Evolutionary conservation across 2,329 filamentous ascomycete genomes (phyloP).

Genomic region (Verruconis gallopava): DNA sequence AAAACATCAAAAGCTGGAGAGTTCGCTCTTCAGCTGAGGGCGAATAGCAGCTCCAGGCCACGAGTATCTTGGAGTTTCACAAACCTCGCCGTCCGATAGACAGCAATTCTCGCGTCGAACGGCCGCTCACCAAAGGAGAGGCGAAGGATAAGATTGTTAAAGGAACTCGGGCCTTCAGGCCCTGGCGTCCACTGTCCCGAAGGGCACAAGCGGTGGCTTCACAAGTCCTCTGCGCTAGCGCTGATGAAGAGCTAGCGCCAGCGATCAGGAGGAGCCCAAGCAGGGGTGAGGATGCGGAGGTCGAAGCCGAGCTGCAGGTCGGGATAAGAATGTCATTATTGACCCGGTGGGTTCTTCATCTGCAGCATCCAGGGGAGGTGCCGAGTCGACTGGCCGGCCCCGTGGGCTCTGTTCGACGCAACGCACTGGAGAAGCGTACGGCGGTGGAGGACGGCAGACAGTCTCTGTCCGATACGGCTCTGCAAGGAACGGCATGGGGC

Average conservation of each 20-base stretch:
- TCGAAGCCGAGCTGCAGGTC: constrained; percentile 4
- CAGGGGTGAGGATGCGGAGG: constrained; percentile 6
- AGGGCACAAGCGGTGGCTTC: not conserved
- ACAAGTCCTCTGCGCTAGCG: not conserved
- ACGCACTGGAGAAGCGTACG: too few species aligned
- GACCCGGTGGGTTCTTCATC: too few species aligned
- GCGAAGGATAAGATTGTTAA: constrained; percentile 5
- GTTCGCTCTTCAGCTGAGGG: not conserved
- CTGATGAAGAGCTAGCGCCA: not conserved
- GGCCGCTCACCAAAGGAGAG: not conserved
- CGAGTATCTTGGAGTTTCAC: not conserved
- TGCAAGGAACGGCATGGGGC: too few species aligned
- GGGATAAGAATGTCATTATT: too few species aligned
- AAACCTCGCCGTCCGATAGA: not conserved
- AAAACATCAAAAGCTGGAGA: constrained; percentile 6
- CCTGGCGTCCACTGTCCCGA: not conserved
- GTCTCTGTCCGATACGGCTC: too few species aligned
- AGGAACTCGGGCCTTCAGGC: not conserved
- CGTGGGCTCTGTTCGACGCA: too few species aligned
- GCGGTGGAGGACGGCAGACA: too few species aligned
- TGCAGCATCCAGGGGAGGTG: too few species aligned
- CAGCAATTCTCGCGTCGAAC: constrained; percentile 1
- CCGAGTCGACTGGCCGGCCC: too few species aligned
- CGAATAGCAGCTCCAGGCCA: constrained; percentile 10
- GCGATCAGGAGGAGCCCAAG: not conserved